Evolutionary conservation across 1,139 yeast genomes (phyloP), one percentile per base, ranked within the genome.

Genomic region (Suhomyces anneliseae): DNA sequence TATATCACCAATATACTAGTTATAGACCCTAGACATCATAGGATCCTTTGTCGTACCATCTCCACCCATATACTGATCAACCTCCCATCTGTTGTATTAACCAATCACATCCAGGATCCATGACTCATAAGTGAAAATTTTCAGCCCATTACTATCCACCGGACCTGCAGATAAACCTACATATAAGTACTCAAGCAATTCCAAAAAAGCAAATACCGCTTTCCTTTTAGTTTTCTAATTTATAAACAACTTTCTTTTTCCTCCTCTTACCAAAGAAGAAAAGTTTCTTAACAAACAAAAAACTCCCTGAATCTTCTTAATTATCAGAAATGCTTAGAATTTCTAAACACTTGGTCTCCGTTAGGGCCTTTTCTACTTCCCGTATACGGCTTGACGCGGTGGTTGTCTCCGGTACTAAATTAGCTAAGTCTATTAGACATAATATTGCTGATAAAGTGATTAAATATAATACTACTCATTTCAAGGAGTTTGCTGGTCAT

Each of bases 361-460:
- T 39, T 34, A 44, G 50, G 44, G 27, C 41, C 31, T 46, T 55
- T 38, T 53, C 54, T 44, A 44, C 40, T 38, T 40, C 52, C 31
- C 11, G 40, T 7, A 40, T 48, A 38, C 53, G 49, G 44, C 55
- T 58, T 12, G 68, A 71, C 48, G 79, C 78, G n/a, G 65, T 62
- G 34, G 68, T 73, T 38, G 72, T 75, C 24, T 74, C 79, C 1
- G 80, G 80, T 26, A 69, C 77, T 32, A 65, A 70, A 52, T 61
- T 75, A 43, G 79, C 80, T 46, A 66, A 67, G 48, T 48, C 65
- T 37, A 71, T 75, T 43, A 66, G 78, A 54, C 54, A 55, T 43
- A 58, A 63, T 38, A 69, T 75, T 42, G 79, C 79, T 27, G 66
- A 66, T 40, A 73, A 73, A 54, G 79, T 75, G n/a, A 56, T 74